phyloP scores from a whole-genome alignment of 768 basidiomycete genomes.

The Chalciporus chontae region DNA sequence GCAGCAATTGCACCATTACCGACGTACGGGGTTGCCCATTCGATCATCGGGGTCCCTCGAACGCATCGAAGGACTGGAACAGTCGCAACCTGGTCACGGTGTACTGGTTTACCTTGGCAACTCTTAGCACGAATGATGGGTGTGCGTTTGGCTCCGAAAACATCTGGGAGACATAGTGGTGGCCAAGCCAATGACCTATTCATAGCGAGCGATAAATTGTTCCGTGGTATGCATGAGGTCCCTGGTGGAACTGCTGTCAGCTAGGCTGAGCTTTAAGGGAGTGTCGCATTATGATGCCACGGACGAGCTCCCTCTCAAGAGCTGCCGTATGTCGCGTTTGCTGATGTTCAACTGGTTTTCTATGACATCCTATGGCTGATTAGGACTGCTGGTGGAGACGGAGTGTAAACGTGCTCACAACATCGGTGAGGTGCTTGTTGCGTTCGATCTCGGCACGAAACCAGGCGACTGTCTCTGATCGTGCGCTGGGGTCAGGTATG shows the following conservation, averaged over 20 bases:
- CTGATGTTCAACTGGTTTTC: constrained; percentile 56
- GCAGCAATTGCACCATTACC: too few relatives aligned
- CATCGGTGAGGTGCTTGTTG: constrained; percentile 53
- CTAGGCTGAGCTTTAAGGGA: neutral
- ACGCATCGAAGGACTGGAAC: too few relatives aligned
- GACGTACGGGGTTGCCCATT: too few relatives aligned
- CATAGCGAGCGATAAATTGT: too few relatives aligned
- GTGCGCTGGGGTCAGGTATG: constrained; percentile 57
- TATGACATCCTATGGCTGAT: constrained; percentile 45
- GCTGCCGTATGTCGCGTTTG: constrained; percentile 57
- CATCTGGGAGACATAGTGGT: too few relatives aligned
- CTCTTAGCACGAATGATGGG: too few relatives aligned
- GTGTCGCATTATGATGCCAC: neutral
- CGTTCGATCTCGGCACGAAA: constrained; percentile 70
- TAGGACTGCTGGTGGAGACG: constrained; percentile 1
- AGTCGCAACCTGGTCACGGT: too few relatives aligned
- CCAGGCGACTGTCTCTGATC: constrained; percentile 68
- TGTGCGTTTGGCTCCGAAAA: too few relatives aligned
- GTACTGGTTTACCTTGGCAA: too few relatives aligned
- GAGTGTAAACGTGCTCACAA: constrained; percentile 36
- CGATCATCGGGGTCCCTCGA: too few relatives aligned
- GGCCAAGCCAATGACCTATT: too few relatives aligned
- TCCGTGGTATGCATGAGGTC: too few relatives aligned
- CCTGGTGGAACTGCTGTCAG: neutral
- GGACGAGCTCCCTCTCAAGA: constrained; percentile 36